Evolutionary conservation across 1,284 basidiomycete species (phyloP).

Genomic region (Rhodotorula sp.): DNA sequence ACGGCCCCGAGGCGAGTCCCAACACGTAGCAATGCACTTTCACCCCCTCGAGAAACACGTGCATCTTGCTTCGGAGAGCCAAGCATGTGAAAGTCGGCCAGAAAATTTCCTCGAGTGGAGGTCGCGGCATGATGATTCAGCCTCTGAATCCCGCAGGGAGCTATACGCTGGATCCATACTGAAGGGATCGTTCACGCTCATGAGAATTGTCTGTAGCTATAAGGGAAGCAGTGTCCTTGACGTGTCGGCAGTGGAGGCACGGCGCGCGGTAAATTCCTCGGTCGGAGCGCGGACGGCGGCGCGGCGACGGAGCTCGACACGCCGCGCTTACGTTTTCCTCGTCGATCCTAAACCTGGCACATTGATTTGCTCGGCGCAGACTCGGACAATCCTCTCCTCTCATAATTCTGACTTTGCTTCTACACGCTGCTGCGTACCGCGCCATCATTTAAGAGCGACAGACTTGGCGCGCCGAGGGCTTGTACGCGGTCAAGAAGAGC

Average conservation of each 20-base stretch:
- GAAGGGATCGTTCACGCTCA: too few relatives aligned
- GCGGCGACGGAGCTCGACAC: neutral
- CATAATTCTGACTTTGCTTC: too few relatives aligned
- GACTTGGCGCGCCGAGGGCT: too few relatives aligned
- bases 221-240: neutral
- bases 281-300: neutral
- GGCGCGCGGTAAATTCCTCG: neutral
- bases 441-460: too few relatives aligned
- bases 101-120: neutral
- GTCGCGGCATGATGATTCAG: neutral
- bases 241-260: neutral
- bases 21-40: neutral
- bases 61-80: neutral
- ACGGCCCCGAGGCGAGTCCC: conserved; percentile 47
- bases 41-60: too few relatives aligned
- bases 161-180: too few relatives aligned
- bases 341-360: neutral
- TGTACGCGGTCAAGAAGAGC: too few relatives aligned
- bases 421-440: too few relatives aligned
- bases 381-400: too few relatives aligned
- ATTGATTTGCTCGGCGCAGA: too few relatives aligned
- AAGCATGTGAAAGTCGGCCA: neutral
- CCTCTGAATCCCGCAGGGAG: neutral
- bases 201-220: too few relatives aligned
- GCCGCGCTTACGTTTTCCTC: neutral